Evolutionary conservation across 1,284 basidiomycete genomes (phyloP).

Genomic region (Tranzscheliella williamsii): DNA sequence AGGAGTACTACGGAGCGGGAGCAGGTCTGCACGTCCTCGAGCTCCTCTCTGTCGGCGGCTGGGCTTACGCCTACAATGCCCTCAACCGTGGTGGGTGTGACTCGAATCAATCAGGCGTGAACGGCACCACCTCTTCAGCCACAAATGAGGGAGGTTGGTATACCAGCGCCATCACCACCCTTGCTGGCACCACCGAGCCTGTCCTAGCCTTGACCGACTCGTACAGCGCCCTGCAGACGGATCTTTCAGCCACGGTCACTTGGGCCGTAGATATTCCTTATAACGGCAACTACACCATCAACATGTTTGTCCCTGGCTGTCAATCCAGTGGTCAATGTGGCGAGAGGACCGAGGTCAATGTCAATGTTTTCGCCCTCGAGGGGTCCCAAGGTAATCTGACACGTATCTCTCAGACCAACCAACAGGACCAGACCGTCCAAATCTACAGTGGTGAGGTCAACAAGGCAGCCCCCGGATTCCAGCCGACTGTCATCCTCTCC

Average conservation of each 20-base stretch:
- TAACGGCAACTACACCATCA: slow-evolving; percentile 81
- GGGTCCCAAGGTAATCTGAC: slow-evolving; percentile 63
- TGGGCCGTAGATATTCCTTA: slow-evolving; percentile 89
- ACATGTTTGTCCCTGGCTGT: slow-evolving; percentile 85
- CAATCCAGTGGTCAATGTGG: slow-evolving; percentile 76
- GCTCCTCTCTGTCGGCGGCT: slow-evolving; percentile 78
- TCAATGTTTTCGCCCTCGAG: slow-evolving; percentile 74
- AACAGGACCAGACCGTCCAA: slow-evolving; percentile 68
- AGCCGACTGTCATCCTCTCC: slow-evolving; percentile 42
- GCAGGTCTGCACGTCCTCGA: slow-evolving; percentile 86
- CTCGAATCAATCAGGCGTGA: slow-evolving; percentile 43
- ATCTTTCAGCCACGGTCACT: slow-evolving; percentile 70
- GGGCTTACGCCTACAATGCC: slow-evolving; percentile 52
- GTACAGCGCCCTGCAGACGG: slow-evolving; percentile 69
- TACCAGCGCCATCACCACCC: slow-evolving; percentile 33
- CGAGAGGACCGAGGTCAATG: slow-evolving; percentile 77
- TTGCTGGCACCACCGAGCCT: slow-evolving; percentile 76
- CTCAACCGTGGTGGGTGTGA: slow-evolving; percentile 48
- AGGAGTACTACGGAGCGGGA: slow-evolving; percentile 74
- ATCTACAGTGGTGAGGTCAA: slow-evolving; percentile 83
- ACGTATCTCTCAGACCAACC: slow-evolving; percentile 73
- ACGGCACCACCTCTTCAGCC: slow-evolving; percentile 41
- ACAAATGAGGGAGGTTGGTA: slow-evolving; percentile 49
- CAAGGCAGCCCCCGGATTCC: slow-evolving; percentile 55
- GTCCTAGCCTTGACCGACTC: slow-evolving; percentile 74